phyloP scores from a whole-genome alignment of 441 rosid genomes.

The Eutrema salsugineum region DNA sequence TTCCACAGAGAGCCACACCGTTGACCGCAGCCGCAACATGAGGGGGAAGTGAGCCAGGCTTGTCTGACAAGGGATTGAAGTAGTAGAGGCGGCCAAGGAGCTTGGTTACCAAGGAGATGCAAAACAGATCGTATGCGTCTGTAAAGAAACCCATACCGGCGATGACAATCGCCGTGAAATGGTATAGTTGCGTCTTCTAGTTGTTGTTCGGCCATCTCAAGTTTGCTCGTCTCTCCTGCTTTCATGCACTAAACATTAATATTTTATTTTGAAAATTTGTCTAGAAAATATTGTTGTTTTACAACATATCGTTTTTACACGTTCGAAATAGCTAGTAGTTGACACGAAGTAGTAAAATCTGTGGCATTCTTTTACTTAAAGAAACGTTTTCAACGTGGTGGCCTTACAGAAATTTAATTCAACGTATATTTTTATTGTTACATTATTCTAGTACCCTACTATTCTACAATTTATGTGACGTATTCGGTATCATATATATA shows the following conservation, averaged over 20 bases:
- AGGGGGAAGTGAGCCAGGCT: constrained; percentile 48
- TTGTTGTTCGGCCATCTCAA: constrained; percentile 9
- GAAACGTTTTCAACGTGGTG: too few relatives aligned
- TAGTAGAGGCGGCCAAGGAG: constrained; percentile 73
- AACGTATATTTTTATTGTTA: too few relatives aligned
- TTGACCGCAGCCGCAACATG: constrained; percentile 39
- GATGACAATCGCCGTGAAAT: constrained; percentile 58
- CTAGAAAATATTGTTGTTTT: too few relatives aligned
- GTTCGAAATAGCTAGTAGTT: too few relatives aligned
- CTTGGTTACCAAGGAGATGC: constrained; percentile 57
- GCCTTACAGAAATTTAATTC: too few relatives aligned
- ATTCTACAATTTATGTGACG: too few relatives aligned
- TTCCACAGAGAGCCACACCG: constrained; percentile 68
- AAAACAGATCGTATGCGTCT: constrained; percentile 74
- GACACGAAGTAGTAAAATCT: too few relatives aligned
- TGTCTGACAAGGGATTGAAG: constrained; percentile 7
- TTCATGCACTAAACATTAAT: neutral
- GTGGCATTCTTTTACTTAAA: too few relatives aligned
- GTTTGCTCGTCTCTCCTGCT: neutral
- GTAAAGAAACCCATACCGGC: constrained; percentile 88
- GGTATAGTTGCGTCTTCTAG: constrained; percentile 58
- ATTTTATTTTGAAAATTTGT: neutral
- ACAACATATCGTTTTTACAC: too few relatives aligned
- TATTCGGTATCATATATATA: too few relatives aligned
- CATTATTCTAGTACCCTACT: too few relatives aligned